Evolutionary conservation across 306 rosid genomes (phyloP), one percentile per base, ranked within the genome.

Genomic region (Vigna radiata): DNA sequence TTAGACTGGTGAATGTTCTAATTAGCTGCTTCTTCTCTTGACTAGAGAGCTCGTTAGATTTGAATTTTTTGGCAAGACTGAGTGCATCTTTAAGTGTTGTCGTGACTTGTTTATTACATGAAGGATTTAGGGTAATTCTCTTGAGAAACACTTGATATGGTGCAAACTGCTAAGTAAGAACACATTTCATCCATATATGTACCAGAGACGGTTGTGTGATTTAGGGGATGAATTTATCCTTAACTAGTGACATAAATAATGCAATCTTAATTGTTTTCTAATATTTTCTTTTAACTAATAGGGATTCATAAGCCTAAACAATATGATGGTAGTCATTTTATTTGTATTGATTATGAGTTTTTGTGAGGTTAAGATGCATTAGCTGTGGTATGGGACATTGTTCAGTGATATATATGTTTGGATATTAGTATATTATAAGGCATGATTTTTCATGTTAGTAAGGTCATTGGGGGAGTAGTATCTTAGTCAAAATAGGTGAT

Each of bases 331-430:
- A 52, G 47, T 43, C 72, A 72, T 60, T 77, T 58, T 76, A 74
- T 78, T 66, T 49, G 43, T 72, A 65, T 75, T 65, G 17, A 46
- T 82, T 85, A 43, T n/a, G 1, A 46, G 65, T 67, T 36, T 19
- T 19, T 19, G 21, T 19, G 21, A 19, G 0, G 21, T 19, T 19
- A 19, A 19, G 21, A 19, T 19, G 21, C 0, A 19, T 19, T 19
- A 19, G 21, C 21, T 19, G 21, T 19, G 21, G 21, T 19, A 19
- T 19, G 21, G 21, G 21, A 19, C 21, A 19, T 19, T 19, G 21
- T 19, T 19, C 21, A 19, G 21, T 19, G 21, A 19, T 19, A 19
- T 19, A 19, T 19, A 19, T 19, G 21, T 19, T 19, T 19, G 21
- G 21, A 19, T 19, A 19, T 19, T 19, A 19, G 21, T 19, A 19